Evolutionary conservation across 805 yeast genomes (phyloP).

Genomic region (Candida orba): DNA sequence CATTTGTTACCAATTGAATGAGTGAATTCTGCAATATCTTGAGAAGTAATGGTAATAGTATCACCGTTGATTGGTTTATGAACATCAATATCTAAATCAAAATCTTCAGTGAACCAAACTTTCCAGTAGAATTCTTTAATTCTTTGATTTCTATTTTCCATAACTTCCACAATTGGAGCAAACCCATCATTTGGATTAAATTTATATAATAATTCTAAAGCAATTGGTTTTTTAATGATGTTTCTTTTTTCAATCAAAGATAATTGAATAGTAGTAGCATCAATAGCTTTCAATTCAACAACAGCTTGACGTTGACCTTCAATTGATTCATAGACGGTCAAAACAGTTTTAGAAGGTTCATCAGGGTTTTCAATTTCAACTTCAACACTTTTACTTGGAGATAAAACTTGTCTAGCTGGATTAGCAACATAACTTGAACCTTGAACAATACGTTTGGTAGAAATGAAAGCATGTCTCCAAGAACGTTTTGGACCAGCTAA

Average conservation of each 20-base stretch:
- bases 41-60: constrained; percentile 57
- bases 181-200: constrained; percentile 86
- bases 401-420: constrained; percentile 72
- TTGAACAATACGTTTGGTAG: constrained; percentile 77
- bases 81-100: constrained; percentile 60
- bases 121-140: constrained; percentile 97
- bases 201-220: constrained; percentile 69
- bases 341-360: constrained; percentile 45
- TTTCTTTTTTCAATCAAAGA: constrained; percentile 84
- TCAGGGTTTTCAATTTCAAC: constrained; percentile 52
- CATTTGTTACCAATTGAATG: constrained; percentile 96
- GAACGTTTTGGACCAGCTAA: constrained; percentile 71
- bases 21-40: constrained; percentile 84
- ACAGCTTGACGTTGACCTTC: constrained; percentile 66
- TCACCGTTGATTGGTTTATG: constrained; percentile 65
- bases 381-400: constrained; percentile 60
- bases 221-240: constrained; percentile 64
- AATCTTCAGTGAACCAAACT: constrained; percentile 79
- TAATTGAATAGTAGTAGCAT: constrained; percentile 52
- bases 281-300: constrained; percentile 50
- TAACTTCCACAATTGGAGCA: constrained; percentile 87
- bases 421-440: constrained; percentile 72
- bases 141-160: constrained; percentile 85
- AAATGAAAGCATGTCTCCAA: constrained; percentile 90
- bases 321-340: constrained; percentile 62